Evolutionary conservation across 768 basidiomycete species (phyloP).

Genomic region (Pulveroboletus frians): DNA sequence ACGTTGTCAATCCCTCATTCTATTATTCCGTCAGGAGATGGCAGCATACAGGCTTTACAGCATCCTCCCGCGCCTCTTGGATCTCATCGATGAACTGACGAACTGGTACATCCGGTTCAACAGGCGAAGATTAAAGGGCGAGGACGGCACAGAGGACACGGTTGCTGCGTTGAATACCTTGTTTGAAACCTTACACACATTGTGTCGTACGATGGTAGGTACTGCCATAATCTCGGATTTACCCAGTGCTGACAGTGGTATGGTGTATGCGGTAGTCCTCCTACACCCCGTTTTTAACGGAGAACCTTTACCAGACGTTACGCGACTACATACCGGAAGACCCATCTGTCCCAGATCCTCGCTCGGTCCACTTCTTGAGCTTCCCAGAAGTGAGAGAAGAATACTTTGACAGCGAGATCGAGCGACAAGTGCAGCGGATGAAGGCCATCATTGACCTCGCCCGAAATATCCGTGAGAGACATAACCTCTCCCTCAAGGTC

Average conservation of each 20-base stretch:
- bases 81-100: constrained; percentile 92
- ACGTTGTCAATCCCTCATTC: constrained; percentile 94
- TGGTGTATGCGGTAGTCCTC: constrained; percentile 59
- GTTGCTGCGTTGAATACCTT: constrained; percentile 86
- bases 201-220: constrained; percentile 91
- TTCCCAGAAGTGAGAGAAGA: constrained; percentile 94
- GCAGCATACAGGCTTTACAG: constrained; percentile 95
- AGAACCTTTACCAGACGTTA: constrained; percentile 91
- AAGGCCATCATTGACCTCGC: constrained; percentile 92
- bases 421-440: constrained; percentile 92
- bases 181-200: constrained; percentile 90
- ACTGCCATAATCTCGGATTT: background rate
- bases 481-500: constrained; percentile 87
- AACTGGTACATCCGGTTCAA: constrained; percentile 99
- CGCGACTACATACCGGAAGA: constrained; percentile 80
- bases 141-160: constrained; percentile 87
- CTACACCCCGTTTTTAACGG: constrained; percentile 96
- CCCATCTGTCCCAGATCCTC: constrained; percentile 64
- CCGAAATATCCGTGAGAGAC: constrained; percentile 80
- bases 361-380: constrained; percentile 91
- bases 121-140: constrained; percentile 90
- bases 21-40: constrained; percentile 91
- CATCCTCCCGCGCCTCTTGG: constrained; percentile 89
- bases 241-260: constrained; percentile 1
- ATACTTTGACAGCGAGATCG: constrained; percentile 90